Conservation (phyloP, 2,329 filamentous ascomycete genomes). For the Trichoderma sp. region DNA sequence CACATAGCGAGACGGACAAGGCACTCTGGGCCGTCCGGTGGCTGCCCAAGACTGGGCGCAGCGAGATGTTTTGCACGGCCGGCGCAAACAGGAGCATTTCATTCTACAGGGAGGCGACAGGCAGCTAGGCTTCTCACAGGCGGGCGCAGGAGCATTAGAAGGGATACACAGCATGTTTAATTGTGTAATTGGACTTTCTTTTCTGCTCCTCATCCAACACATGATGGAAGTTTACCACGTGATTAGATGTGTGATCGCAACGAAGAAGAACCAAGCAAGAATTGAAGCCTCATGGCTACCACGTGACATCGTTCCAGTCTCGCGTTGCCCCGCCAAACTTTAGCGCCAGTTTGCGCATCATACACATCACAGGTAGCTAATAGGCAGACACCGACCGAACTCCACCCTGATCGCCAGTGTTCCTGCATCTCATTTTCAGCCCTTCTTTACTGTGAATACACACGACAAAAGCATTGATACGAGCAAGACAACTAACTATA, state of each 20-base stretch:
- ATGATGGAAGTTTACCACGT: constrained; percentile 19
- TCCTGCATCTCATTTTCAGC: neutral
- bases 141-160: neutral
- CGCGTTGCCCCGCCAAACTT: constrained; percentile 58
- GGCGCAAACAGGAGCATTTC: constrained; percentile 75
- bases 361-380: neutral
- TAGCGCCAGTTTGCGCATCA: constrained; percentile 15
- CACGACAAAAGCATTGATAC: neutral
- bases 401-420: neutral
- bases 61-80: constrained; percentile 74
- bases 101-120: constrained; percentile 84
- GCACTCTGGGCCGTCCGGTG: constrained; percentile 82
- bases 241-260: neutral
- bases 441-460: neutral
- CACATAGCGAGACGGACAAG: constrained; percentile 87
- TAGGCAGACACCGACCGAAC: neutral
- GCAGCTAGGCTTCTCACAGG: constrained; percentile 45
- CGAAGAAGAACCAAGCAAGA: neutral
- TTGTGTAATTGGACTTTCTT: neutral
- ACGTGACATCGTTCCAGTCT: constrained; percentile 52
- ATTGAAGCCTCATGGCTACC: constrained; percentile 25
- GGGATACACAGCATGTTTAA: neutral
- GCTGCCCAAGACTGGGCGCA: constrained; percentile 71
- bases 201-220: neutral
- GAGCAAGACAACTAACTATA: neutral